Base-by-base conservation (phyloP, 129 eudicot genomes). In the Heracleum sosnowskyi region DNA sequence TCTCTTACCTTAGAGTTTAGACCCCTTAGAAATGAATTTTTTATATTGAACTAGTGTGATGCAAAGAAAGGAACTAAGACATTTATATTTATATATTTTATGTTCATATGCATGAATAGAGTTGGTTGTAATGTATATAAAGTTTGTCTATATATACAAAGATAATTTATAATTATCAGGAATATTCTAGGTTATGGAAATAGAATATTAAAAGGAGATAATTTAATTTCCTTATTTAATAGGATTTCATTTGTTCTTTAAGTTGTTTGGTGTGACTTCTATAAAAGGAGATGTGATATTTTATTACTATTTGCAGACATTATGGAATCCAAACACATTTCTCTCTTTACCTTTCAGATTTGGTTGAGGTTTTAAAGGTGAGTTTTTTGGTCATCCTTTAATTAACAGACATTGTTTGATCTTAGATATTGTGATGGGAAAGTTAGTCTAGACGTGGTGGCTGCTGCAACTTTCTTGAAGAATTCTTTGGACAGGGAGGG, bases 401-500 rank as follows among this genome's bases (percentile, higher is more conserved):
- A 49, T 28, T 73, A 3, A 11, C 12, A n/a, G 33, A 76, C 53
- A 66, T 24, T 77, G 24, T 71, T 73, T 69, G 29, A 76, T 8
- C 63, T 55, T 86, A 95, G 97, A 84, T 96, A 95, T 85, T 88
- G 84, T 83, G 97, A 95, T 81, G 99, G 97, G 78, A 92, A 95
- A 84, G 97, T 92, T 69, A 92, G 97, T 63, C 87, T 91, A 0
- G 97, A 92, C 76, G 96, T 92, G 86, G 96, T 95, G 81, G 99
- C 94, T 57, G 87, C 97, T 81, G 99, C 97, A 80, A 90, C 96
- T 78, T 83, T 74, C 84, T 85, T 95, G 85, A 95, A 92, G 80
- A 90, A 90, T 78, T 89, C 99, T 64, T 85, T 95, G 83, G 99
- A 88, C 51, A 95, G 92, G 84, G 96, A 95, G 74, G 99, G 99